Percentiles rank a stretch among this genome's conserved stretches.
Conservation (phyloP, 2,329 filamentous ascomycete species). For the Penicillium sp. region DNA sequence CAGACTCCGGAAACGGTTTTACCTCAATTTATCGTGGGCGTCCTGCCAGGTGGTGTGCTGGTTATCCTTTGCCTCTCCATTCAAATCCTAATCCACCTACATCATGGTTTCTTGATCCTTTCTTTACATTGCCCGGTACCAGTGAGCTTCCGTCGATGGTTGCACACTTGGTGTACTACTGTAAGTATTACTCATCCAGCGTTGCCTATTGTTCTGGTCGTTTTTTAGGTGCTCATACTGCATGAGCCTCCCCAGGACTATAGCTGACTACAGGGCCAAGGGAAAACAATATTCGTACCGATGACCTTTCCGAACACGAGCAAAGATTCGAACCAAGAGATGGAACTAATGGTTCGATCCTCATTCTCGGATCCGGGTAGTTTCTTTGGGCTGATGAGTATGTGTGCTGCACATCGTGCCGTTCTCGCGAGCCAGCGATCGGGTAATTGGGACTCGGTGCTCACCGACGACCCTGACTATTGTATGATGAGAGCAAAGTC, state of each 20-base stretch:
- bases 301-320: conserved; percentile 39
- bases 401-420: conserved; percentile 40
- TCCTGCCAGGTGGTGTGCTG: conserved; percentile 18
- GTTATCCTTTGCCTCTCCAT: conserved; percentile 15
- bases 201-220: not conserved
- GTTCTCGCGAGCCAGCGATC: conserved; percentile 27
- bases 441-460: conserved; percentile 20
- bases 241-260: not conserved
- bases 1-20: not conserved
- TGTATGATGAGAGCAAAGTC: conserved; percentile 39
- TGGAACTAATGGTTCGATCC: conserved; percentile 31
- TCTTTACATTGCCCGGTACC: conserved; percentile 32
- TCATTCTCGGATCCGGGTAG: conserved; percentile 37
- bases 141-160: conserved; percentile 26
- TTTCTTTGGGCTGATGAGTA: conserved; percentile 41
- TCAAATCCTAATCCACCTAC: conserved; percentile 20
- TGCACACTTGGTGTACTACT: conserved; percentile 32
- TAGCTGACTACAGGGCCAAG: conserved; percentile 22
- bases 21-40: conserved; percentile 13
- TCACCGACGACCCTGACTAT: conserved; percentile 36
- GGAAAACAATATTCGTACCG: conserved; percentile 37
- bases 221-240: not conserved
- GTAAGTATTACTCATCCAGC: conserved; percentile 22
- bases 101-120: conserved; percentile 35
- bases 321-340: conserved; percentile 21